Evolutionary conservation across 371 early-diverging fungal species (phyloP), one percentile per base, ranked within the genome.

Genomic region (Umbelopsis sp.): DNA sequence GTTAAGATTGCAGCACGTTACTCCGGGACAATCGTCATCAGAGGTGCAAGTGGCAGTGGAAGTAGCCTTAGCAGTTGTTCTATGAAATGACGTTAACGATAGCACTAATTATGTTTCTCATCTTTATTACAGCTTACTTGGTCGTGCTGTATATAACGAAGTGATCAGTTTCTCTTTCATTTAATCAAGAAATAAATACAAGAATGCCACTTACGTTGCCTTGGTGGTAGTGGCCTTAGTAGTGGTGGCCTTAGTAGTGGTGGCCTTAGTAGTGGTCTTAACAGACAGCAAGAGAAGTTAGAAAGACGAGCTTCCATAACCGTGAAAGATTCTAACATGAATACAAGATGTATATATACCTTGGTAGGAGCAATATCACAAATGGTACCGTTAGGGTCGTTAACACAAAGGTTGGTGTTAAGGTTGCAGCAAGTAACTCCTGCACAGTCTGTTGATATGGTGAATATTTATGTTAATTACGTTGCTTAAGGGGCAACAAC

Each of bases 391-490:
- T 69, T 63, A 35, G 69, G 69, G 35, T 69, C 69, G 24, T 44
- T 29, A 7, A 69, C 69, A 35, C 69, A 69, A 22, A 38, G 45
- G 51, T 48, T 45, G 50, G 62, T 69, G 63, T 57, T 57, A 29
- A 69, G 32, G 63, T 69, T 69, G 63, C 69, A 69, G 37, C 69
- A 69, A 24, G 38, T 63, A 6, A 29, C 64, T 24, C 64, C 69
- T 10, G 69, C 41, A 48, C 64, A 50, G 50, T 69, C 63, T 57
- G 35, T 57, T 18, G 37, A 35, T 57, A 37, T 41, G 41, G 41
- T 51, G 20, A 51, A 51, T 51, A 14, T 25, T 24, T 11, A 51
- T 22, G 22, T 24, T 51, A 20, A 51, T 51, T 51, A 12, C 12
- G 24, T 11, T 57, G 12, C 0, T 35, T 14, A 14, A 53, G 24